Conservation (phyloP, 129 eudicot genomes). For the Daucus carota region DNA sequence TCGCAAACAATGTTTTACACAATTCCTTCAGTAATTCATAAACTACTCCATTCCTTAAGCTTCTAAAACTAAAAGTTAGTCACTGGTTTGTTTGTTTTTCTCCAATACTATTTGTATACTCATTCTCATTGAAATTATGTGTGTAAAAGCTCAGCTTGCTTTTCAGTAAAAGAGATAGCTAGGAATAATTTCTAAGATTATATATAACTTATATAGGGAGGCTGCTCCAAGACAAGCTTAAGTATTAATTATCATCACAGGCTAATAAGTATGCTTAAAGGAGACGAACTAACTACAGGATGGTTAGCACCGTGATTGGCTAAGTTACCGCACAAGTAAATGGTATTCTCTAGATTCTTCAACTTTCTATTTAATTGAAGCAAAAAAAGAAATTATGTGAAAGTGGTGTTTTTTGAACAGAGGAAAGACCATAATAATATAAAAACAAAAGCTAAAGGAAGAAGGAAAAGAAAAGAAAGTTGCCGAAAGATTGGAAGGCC, state of each 20-base stretch:
- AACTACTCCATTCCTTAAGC: neutral
- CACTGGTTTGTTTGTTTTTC: neutral
- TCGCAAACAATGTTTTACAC: neutral
- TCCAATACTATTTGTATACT: too few relatives aligned
- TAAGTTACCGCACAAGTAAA: conserved; percentile 3
- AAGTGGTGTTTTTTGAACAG: conserved; percentile 16
- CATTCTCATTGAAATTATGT: neutral
- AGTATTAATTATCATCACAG: neutral
- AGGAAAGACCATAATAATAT: conserved; percentile 7
- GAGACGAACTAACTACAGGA: neutral
- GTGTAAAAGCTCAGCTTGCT: neutral
- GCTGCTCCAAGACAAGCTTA: too few relatives aligned
- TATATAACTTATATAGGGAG: too few relatives aligned
- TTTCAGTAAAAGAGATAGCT: too few relatives aligned
- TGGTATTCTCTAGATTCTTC: conserved; percentile 20
- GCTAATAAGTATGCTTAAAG: neutral
- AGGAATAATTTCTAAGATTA: too few relatives aligned
- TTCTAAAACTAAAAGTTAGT: neutral
- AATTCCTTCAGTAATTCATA: neutral
- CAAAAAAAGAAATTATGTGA: neutral
- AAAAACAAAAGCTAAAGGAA: neutral
- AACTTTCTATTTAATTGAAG: conserved; percentile 4
- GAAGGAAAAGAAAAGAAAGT: conserved; percentile 8
- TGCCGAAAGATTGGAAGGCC: conserved; percentile 4
- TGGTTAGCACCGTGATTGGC: neutral